phyloP scores from a whole-genome alignment of 768 basidiomycete species.

The Lentinus tigrinus region DNA sequence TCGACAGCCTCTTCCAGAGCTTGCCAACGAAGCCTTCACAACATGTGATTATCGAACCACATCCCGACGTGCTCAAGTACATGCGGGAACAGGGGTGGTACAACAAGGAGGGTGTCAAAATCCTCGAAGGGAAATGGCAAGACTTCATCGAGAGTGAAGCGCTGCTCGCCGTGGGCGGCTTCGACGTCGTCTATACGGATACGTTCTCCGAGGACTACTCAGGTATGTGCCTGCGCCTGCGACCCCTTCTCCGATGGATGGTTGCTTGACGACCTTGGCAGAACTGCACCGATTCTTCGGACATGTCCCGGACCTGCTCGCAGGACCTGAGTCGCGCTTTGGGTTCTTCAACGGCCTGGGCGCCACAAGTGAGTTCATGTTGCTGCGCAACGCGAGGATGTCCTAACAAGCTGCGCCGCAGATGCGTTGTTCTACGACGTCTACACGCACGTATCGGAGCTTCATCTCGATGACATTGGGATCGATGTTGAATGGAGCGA shows the following conservation, averaged over 20 bases:
- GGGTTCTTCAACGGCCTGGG: slow-evolving; percentile 98
- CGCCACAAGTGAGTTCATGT: slow-evolving; percentile 70
- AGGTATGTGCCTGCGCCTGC: slow-evolving; percentile 33
- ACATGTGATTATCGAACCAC: slow-evolving; percentile 94
- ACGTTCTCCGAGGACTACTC: slow-evolving; percentile 88
- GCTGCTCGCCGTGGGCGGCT: slow-evolving; percentile 66
- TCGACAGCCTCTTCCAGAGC: slow-evolving; percentile 79
- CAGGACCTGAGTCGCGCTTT: slow-evolving; percentile 72
- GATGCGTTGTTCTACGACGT: slow-evolving; percentile 90
- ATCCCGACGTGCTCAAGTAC: slow-evolving; percentile 84
- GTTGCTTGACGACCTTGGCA: slow-evolving; percentile 11
- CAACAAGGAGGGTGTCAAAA: slow-evolving; percentile 68
- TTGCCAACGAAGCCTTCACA: slow-evolving; percentile 55
- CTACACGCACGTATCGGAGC: slow-evolving; percentile 78
- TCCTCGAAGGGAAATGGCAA: slow-evolving; percentile 94
- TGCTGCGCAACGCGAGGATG: neutral
- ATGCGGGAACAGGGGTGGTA: slow-evolving; percentile 82
- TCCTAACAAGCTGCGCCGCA: slow-evolving; percentile 30
- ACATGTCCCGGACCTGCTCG: slow-evolving; percentile 71
- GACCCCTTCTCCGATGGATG: neutral
- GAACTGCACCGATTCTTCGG: slow-evolving; percentile 83
- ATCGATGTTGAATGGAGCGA: slow-evolving; percentile 80
- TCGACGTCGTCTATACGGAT: slow-evolving; percentile 89
- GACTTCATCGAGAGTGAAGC: slow-evolving; percentile 66
- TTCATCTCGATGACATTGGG: slow-evolving; percentile 83